Conservation (phyloP, 1,284 basidiomycete genomes). For the Cryptococcus sp. region DNA sequence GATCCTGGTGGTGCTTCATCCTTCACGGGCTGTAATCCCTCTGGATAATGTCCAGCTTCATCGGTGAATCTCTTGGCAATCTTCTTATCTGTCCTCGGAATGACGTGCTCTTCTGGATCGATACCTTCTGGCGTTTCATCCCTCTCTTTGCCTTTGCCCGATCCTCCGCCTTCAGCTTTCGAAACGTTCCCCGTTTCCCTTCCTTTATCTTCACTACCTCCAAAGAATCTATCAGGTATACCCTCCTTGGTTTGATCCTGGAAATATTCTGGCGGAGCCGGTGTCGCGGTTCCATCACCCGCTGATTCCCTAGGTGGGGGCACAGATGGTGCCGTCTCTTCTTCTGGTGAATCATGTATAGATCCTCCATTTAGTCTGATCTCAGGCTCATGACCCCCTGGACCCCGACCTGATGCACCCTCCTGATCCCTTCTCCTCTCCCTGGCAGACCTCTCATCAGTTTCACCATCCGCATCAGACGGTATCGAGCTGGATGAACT, state of each 20-base stretch:
- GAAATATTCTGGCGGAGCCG: not conserved
- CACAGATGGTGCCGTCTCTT: not conserved
- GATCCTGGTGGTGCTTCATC: conserved; percentile 38
- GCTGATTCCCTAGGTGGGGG: not conserved
- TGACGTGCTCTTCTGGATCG: conserved; percentile 16
- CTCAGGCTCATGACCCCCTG: conserved; percentile 27
- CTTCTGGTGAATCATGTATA: conserved; percentile 17
- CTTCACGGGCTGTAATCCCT: conserved; percentile 30
- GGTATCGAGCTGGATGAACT: conserved; percentile 27
- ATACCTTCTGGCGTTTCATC: conserved; percentile 1
- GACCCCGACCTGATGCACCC: conserved; percentile 26
- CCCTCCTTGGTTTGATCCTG: not conserved
- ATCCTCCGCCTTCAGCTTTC: not conserved
- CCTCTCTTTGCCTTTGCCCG: not conserved
- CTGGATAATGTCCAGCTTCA: conserved; percentile 32
- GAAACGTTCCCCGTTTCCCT: not conserved
- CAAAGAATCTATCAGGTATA: not conserved
- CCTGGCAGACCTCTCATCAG: conserved; percentile 7
- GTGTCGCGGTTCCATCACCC: not conserved
- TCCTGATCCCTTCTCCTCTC: conserved; percentile 25
- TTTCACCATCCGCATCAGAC: conserved; percentile 13
- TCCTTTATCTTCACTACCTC: not conserved
- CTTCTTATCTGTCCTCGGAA: conserved; percentile 1
- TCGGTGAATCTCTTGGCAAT: conserved; percentile 15
- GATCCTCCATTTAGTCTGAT: conserved; percentile 7